These are phyloP conservation scores for Pharnaceum exiguum DNA, from an alignment of 148 eudicot genomes.

Conservation along the genomic window DNA sequence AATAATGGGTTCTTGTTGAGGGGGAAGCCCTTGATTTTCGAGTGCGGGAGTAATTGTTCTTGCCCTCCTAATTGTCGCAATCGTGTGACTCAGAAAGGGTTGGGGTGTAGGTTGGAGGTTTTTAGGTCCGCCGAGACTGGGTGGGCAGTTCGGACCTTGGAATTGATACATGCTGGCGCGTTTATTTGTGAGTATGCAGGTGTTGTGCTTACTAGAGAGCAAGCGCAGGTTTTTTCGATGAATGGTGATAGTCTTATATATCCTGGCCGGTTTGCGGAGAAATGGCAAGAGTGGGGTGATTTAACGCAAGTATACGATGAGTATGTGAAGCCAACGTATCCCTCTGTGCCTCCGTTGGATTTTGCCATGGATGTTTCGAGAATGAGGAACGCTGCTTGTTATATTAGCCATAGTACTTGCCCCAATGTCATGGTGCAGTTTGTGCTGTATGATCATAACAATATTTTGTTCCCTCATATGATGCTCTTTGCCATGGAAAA, in stretches of 20 bases:
- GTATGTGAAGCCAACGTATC: slow-evolving; percentile 54
- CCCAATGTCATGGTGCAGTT: slow-evolving; percentile 86
- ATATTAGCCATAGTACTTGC: slow-evolving; percentile 69
- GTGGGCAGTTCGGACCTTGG: slow-evolving; percentile 89
- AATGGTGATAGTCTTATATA: slow-evolving; percentile 70
- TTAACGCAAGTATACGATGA: slow-evolving; percentile 49
- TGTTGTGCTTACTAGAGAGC: slow-evolving; percentile 67
- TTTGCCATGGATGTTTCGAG: slow-evolving; percentile 85
- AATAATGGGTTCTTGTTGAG: slow-evolving; percentile 57
- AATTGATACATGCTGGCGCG: slow-evolving; percentile 77
- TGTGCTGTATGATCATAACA: slow-evolving; percentile 74
- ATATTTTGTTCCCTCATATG: slow-evolving; percentile 63
- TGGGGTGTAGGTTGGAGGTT: slow-evolving; percentile 68
- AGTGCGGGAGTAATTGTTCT: slow-evolving; percentile 66
- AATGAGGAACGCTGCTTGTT: slow-evolving; percentile 82
- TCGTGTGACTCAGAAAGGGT: slow-evolving; percentile 80
- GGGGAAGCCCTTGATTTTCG: slow-evolving; percentile 83
- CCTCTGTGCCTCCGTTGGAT: slow-evolving; percentile 70
- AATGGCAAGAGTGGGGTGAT: slow-evolving; percentile 92
- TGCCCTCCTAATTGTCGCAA: slow-evolving; percentile 80
- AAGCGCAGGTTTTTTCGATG: slow-evolving; percentile 67
- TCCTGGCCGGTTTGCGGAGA: slow-evolving; percentile 62
- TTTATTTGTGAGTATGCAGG: slow-evolving; percentile 91
- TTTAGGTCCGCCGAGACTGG: slow-evolving; percentile 76
- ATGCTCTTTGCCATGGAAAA: slow-evolving; percentile 90